Evolutionary conservation across 108 stramenopile species (phyloP).

Genomic region (Skeletonema costatum): DNA sequence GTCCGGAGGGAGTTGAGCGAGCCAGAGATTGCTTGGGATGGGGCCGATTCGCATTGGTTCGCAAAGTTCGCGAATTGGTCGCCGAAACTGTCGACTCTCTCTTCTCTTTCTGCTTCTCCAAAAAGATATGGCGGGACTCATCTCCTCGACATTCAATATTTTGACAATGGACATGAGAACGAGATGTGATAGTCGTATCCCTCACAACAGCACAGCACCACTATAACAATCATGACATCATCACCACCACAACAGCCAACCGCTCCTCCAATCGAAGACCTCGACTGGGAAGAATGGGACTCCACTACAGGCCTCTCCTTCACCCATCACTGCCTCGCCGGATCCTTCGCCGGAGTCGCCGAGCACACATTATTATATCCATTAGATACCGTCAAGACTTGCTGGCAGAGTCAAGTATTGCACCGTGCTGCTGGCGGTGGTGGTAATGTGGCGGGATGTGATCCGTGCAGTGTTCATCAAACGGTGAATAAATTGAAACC

Average conservation of each 20-base stretch:
- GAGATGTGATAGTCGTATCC: too few species aligned
- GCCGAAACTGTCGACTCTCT: too few species aligned
- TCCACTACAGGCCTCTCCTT: slow-evolving; percentile 72
- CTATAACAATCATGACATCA: slow-evolving; percentile 1
- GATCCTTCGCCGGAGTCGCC: slow-evolving; percentile 92
- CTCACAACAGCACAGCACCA: too few species aligned
- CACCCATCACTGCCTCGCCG: slow-evolving; percentile 93
- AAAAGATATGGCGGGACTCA: too few species aligned
- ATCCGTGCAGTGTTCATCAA: neutral
- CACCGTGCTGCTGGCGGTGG: slow-evolving; percentile 5
- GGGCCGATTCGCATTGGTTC: too few species aligned
- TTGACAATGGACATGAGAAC: too few species aligned
- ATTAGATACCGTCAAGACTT: slow-evolving; percentile 96
- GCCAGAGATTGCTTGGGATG: too few species aligned
- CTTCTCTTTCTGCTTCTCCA: too few species aligned
- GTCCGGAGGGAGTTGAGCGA: too few species aligned
- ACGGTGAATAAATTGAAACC: neutral
- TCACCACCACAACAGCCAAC: neutral
- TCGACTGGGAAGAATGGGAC: slow-evolving; percentile 99
- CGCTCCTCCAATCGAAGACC: slow-evolving; percentile 50
- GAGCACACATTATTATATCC: slow-evolving; percentile 96
- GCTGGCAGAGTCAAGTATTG: slow-evolving; percentile 87
- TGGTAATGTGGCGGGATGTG: neutral
- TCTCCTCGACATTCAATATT: too few species aligned
- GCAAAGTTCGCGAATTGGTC: too few species aligned